phyloP scores from a whole-genome alignment of 129 eudicot species.

The Escallonia herrerae region DNA sequence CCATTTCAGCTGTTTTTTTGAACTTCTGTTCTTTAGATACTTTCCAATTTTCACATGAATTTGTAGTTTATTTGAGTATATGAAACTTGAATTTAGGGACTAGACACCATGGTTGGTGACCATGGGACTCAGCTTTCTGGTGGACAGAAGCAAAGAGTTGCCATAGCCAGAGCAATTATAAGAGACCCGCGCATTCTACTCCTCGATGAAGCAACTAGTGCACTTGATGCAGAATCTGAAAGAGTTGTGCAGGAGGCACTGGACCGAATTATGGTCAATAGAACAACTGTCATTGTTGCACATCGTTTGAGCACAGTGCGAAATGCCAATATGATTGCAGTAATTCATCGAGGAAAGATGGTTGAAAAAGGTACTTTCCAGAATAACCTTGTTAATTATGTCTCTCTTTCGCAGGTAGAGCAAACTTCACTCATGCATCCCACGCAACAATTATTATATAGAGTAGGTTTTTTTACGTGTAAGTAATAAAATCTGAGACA shows the following conservation, averaged over 20 bases:
- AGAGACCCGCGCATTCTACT: constrained; percentile 72
- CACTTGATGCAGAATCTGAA: constrained; percentile 83
- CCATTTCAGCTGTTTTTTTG: no score
- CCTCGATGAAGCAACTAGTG: constrained; percentile 82
- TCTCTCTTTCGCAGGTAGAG: not conserved
- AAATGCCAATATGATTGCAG: constrained; percentile 72
- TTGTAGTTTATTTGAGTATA: not conserved
- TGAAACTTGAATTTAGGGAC: constrained; percentile 29
- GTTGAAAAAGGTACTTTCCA: constrained; percentile 57
- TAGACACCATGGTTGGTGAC: constrained; percentile 86
- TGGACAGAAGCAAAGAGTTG: constrained; percentile 86
- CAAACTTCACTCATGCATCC: not conserved
- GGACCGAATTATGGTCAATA: constrained; percentile 68
- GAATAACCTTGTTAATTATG: not conserved
- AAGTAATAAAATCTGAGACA: no score
- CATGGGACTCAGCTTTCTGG: constrained; percentile 86
- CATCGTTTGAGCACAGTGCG: constrained; percentile 66
- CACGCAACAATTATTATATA: no score
- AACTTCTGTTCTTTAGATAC: no score
- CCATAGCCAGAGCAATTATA: constrained; percentile 73
- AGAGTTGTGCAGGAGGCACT: constrained; percentile 75
- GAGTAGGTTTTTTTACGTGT: no score
- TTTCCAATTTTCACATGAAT: no score
- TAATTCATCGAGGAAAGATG: constrained; percentile 62
- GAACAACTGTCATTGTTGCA: constrained; percentile 76